Conservation (phyloP, 2,329 filamentous ascomycete genomes). For the Penicillium sp. region DNA sequence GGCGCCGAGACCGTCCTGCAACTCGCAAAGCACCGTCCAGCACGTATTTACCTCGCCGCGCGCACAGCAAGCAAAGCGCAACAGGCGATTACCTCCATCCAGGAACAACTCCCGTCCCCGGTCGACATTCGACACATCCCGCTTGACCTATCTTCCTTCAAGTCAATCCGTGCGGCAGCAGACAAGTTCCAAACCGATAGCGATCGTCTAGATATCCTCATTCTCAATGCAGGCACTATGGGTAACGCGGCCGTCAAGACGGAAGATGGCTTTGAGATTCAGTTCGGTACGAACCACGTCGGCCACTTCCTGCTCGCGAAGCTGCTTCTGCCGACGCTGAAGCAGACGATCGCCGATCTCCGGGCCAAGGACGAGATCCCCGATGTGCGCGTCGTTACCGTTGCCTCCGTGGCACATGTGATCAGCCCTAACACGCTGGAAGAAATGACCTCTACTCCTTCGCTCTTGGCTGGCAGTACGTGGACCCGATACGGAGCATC, state of each 20-base stretch:
- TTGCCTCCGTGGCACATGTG: constrained; percentile 41
- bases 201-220: constrained; percentile 47
- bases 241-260: constrained; percentile 41
- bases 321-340: constrained; percentile 45
- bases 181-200: constrained; percentile 42
- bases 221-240: constrained; percentile 53
- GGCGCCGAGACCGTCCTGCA: constrained; percentile 51
- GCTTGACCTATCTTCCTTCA: constrained; percentile 54
- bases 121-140: constrained; percentile 48
- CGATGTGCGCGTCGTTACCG: constrained; percentile 35
- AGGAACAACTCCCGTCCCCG: constrained; percentile 32
- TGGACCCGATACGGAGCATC: constrained; percentile 54
- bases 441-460: constrained; percentile 39
- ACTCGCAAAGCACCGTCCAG: constrained; percentile 54
- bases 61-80: constrained; percentile 48
- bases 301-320: constrained; percentile 50
- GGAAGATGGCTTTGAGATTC: constrained; percentile 46
- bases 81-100: constrained; percentile 47
- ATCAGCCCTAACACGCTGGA: constrained; percentile 36
- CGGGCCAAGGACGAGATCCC: constrained; percentile 32
- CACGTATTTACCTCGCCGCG: constrained; percentile 58
- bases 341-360: constrained; percentile 34
- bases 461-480: constrained; percentile 37
- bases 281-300: constrained; percentile 51
- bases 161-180: constrained; percentile 50